Conservation (phyloP, 169 alveolate species). For the Plasmodium coatneyi region DNA sequence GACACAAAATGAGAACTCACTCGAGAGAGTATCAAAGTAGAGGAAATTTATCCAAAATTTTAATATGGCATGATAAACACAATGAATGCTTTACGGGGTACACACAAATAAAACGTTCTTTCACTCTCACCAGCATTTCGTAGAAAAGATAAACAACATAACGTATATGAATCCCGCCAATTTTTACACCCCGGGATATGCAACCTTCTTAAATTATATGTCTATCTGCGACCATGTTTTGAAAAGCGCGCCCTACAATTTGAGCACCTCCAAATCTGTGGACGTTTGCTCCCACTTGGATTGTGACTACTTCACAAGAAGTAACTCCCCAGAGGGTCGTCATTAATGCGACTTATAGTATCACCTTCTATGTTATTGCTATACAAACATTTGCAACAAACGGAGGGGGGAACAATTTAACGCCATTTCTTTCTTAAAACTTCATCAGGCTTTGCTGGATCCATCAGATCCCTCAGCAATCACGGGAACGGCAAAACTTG, state of each 20-base stretch:
- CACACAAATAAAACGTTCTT: not conserved
- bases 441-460: slow-evolving; percentile 54
- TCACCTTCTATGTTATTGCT: not conserved
- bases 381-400: not conserved
- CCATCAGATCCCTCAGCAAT: slow-evolving; percentile 56
- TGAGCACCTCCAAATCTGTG: slow-evolving; percentile 51
- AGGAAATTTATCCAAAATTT: not conserved
- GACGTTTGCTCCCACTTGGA: slow-evolving; percentile 53
- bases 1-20: not conserved
- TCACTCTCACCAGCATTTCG: slow-evolving; percentile 3
- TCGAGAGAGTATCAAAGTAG: not conserved
- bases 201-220: slow-evolving; percentile 73
- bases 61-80: not conserved
- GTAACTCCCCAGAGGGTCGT: slow-evolving; percentile 3
- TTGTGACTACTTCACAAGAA: slow-evolving; percentile 61
- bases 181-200: slow-evolving; percentile 67
- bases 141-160: slow-evolving; percentile 27
- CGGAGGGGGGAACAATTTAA: not conserved
- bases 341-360: not conserved
- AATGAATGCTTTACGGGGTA: not conserved
- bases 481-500: slow-evolving; percentile 57
- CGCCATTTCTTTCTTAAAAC: not conserved
- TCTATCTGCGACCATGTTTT: slow-evolving; percentile 67
- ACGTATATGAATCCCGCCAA: slow-evolving; percentile 60
- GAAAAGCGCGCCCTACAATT: slow-evolving; percentile 33